Base-by-base conservation (phyloP, 257 asterid genomes). In the Solanum chiquidenum region DNA sequence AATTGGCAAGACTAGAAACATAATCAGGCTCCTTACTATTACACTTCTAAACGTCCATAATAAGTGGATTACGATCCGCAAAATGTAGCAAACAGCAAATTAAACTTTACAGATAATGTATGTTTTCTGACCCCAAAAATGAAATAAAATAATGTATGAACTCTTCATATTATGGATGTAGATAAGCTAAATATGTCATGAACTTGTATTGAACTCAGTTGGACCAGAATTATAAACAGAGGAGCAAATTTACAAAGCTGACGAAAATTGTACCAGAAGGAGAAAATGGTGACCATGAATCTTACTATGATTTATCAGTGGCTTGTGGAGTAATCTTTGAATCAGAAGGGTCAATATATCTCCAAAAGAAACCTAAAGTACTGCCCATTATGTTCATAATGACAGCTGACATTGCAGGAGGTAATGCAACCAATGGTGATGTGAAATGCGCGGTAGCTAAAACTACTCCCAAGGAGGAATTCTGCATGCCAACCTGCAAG, bases 381-480 rank as follows among this genome's bases (percentile, higher is more conserved):
- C 99, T 96, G 74, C 99, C 99, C 98, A 94, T 94, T 37, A 96
- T 90, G 75, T 96, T 96, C 99, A 96, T 96, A 71, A 96, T 83
- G 11, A 96, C 96, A 3, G 97, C 98, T 38, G 98, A 96, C 40
- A 96, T 86, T 52, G 99, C 98, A 0, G 98, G 89, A 60, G 98
- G 98, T 86, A 96, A 84, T 20, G 98, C 98, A 12, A 95, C 96
- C 94, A 92, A 89, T 1, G 98, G 92, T 10, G 98, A 95, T 37
- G 93, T 83, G 89, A 96, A 96, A 92, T 96, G 99, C 21, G 97
- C 86, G 8, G 98, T 88, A 3, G 99, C 99, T 84, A 96, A 90
- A 89, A 96, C 98, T 89, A 96, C 99, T 84, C 98, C 99, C 87
- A 96, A 66, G 20, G 98, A 96, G 6, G 99, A 96, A 88, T 96